Base-by-base conservation (phyloP, 129 eudicot genomes). In the Silybum marianum region DNA sequence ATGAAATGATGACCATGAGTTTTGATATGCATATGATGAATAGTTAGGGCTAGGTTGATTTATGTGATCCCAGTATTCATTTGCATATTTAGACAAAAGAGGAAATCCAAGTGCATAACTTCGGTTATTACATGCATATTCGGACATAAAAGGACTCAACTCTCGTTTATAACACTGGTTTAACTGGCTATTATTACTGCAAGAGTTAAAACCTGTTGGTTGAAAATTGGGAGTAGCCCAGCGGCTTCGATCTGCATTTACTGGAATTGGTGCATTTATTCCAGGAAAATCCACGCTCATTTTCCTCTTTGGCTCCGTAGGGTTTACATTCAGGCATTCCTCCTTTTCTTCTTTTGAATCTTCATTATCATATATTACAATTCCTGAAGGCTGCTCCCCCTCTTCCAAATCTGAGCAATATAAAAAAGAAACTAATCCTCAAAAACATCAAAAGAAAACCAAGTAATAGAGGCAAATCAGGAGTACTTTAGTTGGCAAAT, bases 221-320 rank as follows among this genome's bases (percentile, higher is more conserved):
- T 32, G 34, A 4, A 13, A n/a, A 42, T 6, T 66, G 18, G 71
- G 51, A 78, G 84, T 42, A 25, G 84, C 80, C 96, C 98, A 94
- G 18, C 60, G 81, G 36, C 65, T 77, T 88, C 78, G 81, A 80
- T 88, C 88, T 48, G 96, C 91, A 66, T 89, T 87, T 32, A 86
- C 85, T 14, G 92, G 97, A 23, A 94, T 80, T 1, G 98, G 96
- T 8, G 92, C 91, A 71, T 92, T 94, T 71, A 94, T 86, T 71
- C 97, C 97, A 4, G 97, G 97, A 85, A 91, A 90, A 75, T 81
- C 80, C 7, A 94, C 92, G 22, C 84, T 89, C 93, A 70, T 92
- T 87, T 86, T 94, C 87, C 48, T 76, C 16, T 82, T 81, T 26
- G 88, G 86, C 36, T 74, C 67, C 26, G 46, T 71, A 48, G 8